Evolutionary conservation across 495 filamentous ascomycete genomes (phyloP).

Genomic region (Neurospora hispaniola): DNA sequence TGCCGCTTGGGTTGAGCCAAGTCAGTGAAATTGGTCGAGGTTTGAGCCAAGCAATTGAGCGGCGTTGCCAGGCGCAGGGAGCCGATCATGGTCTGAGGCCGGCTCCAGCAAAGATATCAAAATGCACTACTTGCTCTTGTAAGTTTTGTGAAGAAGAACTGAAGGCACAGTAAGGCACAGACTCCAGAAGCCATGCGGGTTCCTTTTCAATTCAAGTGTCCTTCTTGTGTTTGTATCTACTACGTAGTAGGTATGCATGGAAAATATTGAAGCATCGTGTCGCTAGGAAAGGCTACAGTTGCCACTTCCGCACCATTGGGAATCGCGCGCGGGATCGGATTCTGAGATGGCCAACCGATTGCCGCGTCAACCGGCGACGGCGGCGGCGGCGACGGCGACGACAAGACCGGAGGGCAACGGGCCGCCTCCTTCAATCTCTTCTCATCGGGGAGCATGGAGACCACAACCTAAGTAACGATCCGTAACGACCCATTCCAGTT

Average conservation of each 20-base stretch:
- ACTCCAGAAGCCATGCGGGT: not conserved
- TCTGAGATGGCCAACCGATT: not conserved
- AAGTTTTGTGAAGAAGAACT: not conserved
- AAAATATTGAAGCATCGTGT: not conserved
- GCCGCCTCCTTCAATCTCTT: not conserved
- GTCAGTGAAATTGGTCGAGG: not conserved
- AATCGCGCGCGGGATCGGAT: not conserved
- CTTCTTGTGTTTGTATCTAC: not conserved
- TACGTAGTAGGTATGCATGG: not conserved
- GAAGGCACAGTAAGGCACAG: not conserved
- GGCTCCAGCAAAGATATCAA: not conserved
- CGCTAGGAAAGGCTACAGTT: not conserved
- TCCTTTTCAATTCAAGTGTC: not conserved
- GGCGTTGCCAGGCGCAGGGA: not conserved
- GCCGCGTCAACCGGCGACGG: not conserved
- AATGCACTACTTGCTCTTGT: not conserved
- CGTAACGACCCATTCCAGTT: not conserved
- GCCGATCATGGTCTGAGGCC: not conserved
- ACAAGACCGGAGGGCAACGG: not conserved
- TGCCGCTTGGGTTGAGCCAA: not conserved
- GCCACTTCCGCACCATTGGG: not conserved
- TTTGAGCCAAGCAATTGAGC: not conserved
- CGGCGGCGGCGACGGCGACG: not conserved
- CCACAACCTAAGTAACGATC: not conserved
- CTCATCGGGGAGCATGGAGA: not conserved